A percentile compares a stretch with the other conserved stretches of the same genome.
Evolutionary conservation across 2,329 filamentous ascomycete genomes (phyloP).

Genomic region (Fusarium brachygibbosum): DNA sequence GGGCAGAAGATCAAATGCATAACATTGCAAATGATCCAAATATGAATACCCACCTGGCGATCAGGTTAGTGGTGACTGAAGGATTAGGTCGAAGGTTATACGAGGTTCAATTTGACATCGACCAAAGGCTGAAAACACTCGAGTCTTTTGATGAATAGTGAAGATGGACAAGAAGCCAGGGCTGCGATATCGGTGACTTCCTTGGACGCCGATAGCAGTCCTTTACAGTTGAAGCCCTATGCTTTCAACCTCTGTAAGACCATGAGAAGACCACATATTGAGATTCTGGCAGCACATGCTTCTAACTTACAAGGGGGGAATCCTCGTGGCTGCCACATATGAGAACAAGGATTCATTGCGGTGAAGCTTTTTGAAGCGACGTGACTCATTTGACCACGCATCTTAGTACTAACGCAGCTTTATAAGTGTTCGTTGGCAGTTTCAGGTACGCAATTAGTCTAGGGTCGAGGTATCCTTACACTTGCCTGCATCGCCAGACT

Average conservation of each 20-base stretch:
- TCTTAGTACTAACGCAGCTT: slow-evolving; percentile 1
- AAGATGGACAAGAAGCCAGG: neutral
- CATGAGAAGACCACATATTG: neutral
- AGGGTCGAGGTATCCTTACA: neutral
- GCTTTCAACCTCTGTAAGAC: neutral
- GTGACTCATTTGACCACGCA: slow-evolving; percentile 8
- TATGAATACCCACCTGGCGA: slow-evolving; percentile 9
- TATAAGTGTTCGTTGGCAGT: neutral
- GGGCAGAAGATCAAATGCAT: slow-evolving; percentile 24
- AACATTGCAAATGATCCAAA: slow-evolving; percentile 5
- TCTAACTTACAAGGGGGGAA: neutral
- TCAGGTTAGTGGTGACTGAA: slow-evolving; percentile 18
- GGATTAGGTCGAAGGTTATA: slow-evolving; percentile 38
- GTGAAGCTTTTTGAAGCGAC: slow-evolving; percentile 1
- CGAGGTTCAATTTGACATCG: slow-evolving; percentile 32
- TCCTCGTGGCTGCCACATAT: neutral
- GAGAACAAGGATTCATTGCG: neutral
- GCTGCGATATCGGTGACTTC: neutral
- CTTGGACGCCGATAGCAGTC: too few species aligned
- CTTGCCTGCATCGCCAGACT: neutral
- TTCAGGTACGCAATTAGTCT: neutral
- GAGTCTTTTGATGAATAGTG: neutral
- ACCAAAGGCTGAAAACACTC: neutral
- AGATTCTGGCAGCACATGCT: neutral
- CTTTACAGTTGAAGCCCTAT: neutral